A percentile compares a stretch with the other conserved stretches of the same genome.
These are phyloP conservation scores for Torulaspora gathmanii DNA, from an alignment of 805 yeast genomes.

Conservation along the genomic window DNA sequence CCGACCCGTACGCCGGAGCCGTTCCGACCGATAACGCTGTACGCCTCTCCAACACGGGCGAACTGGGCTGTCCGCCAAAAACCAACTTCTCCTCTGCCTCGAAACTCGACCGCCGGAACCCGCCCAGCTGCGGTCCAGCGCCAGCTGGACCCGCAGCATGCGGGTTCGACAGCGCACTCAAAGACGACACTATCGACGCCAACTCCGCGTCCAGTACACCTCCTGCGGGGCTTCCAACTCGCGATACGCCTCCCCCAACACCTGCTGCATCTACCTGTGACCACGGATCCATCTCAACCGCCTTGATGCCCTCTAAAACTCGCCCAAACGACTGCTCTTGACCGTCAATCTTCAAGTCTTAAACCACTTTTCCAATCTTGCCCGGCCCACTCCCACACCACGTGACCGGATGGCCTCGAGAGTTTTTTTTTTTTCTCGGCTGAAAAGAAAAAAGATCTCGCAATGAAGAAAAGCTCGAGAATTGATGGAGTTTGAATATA, in stretches of 20 bases:
- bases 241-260: not conserved
- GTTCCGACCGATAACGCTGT: constrained; percentile 34
- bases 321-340: not conserved
- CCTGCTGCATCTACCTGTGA: constrained; percentile 1
- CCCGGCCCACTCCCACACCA: not conserved
- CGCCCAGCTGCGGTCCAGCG: constrained; percentile 24
- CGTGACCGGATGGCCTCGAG: not conserved
- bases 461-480: not conserved
- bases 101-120: constrained; percentile 33
- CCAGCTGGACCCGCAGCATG: constrained; percentile 13
- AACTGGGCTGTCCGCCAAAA: constrained; percentile 8
- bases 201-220: constrained; percentile 31
- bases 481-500: not conserved
- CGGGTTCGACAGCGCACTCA: constrained; percentile 34
- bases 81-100: constrained; percentile 1
- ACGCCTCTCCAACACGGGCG: constrained; percentile 24
- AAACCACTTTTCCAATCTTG: not conserved
- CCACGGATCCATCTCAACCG: constrained; percentile 6
- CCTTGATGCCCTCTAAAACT: not conserved
- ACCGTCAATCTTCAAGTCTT: not conserved
- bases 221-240: constrained; percentile 2
- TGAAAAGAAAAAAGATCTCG: constrained; percentile 3
- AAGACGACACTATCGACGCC: constrained; percentile 37
- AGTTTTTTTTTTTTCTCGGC: constrained; percentile 1
- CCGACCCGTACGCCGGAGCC: constrained; percentile 24